phyloP scores from a whole-genome alignment of 1,284 basidiomycete genomes.

The Austroboletus niveus region DNA sequence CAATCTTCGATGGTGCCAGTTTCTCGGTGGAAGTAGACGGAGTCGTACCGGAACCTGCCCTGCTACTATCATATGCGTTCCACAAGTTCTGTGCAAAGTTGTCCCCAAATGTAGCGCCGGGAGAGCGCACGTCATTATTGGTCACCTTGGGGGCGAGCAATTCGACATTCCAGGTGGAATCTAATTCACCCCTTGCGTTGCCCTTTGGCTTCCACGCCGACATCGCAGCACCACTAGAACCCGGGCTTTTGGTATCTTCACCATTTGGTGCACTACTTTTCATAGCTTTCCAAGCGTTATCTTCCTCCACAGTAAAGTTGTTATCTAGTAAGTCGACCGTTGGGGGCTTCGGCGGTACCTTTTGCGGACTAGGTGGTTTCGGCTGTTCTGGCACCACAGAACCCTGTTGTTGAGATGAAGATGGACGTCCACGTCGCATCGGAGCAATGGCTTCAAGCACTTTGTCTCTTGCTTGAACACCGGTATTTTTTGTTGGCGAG shows the following conservation, averaged over 20 bases:
- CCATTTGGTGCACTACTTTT: slow-evolving; percentile 18
- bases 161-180: slow-evolving; percentile 51
- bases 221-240: slow-evolving; percentile 34
- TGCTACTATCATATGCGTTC: slow-evolving; percentile 42
- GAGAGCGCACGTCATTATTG: slow-evolving; percentile 16
- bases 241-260: slow-evolving; percentile 33
- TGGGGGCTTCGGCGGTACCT: slow-evolving; percentile 22
- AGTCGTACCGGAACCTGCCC: slow-evolving; percentile 23
- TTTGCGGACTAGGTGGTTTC: slow-evolving; percentile 42
- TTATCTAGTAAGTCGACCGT: slow-evolving; percentile 40
- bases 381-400: slow-evolving; percentile 27
- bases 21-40: slow-evolving; percentile 25
- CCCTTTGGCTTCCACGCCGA: slow-evolving; percentile 34
- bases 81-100: slow-evolving; percentile 61
- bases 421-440: slow-evolving; percentile 71
- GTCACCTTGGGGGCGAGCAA: slow-evolving; percentile 25
- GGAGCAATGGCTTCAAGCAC: slow-evolving; percentile 75
- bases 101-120: slow-evolving; percentile 38
- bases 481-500: slow-evolving; percentile 34
- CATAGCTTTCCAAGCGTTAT: slow-evolving; percentile 51
- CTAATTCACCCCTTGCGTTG: slow-evolving; percentile 15
- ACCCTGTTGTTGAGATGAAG: slow-evolving; percentile 33
- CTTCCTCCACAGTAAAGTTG: slow-evolving; percentile 48
- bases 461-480: slow-evolving; percentile 66
- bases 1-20: slow-evolving; percentile 22